Evolutionary conservation across 192 early-diverging fungal species (phyloP), one percentile per base, ranked within the genome.

Genomic region (Jimgerdemannia flammicorona): DNA sequence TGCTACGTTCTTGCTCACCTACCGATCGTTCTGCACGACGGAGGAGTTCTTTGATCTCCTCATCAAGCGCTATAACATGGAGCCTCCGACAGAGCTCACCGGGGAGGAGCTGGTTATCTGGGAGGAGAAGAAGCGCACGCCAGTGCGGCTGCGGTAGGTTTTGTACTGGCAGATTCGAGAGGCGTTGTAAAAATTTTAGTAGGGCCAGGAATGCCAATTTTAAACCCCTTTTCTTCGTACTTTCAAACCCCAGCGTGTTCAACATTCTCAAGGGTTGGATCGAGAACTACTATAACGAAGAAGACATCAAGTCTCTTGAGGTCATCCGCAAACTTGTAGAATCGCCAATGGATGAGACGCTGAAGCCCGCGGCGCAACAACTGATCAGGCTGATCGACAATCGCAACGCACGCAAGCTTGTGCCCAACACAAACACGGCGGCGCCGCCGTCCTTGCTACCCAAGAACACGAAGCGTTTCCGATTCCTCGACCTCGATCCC

Each of bases 191-290:
- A 29, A 29, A 29, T 29, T 29, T 29, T 29, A 1, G 29, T 29
- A 59, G 0, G 14, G 49, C 14, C 49, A 59, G 14, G 14, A 10
- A 59, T 59, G 29, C 8, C 6, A 10, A 10, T 10, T n/a, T 14
- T 59, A 59, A 59, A 10, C 6, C 14, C 14, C 14, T 59, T 17
- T 64, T 3, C 42, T 3, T 43, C 40, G 83, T 74, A 20, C 67
- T 39, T 41, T 11, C 49, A 40, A 54, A 10, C 4, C 40, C 0
- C 54, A 80, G 96, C n/a, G 97, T 98, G 1, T 97, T 91, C 85
- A 97, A 97, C 77, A 87, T 97, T 44, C 86, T 99, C 78, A 99
- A 97, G 83, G 90, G 84, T 20, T 99, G 98, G 98, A 81, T 99
- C 4, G 98, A 99, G 84, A 90, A 86, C 74, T 94, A 98, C 79